Base-by-base conservation (phyloP, 805 yeast genomes). In the Jamesozyma rosinii region DNA sequence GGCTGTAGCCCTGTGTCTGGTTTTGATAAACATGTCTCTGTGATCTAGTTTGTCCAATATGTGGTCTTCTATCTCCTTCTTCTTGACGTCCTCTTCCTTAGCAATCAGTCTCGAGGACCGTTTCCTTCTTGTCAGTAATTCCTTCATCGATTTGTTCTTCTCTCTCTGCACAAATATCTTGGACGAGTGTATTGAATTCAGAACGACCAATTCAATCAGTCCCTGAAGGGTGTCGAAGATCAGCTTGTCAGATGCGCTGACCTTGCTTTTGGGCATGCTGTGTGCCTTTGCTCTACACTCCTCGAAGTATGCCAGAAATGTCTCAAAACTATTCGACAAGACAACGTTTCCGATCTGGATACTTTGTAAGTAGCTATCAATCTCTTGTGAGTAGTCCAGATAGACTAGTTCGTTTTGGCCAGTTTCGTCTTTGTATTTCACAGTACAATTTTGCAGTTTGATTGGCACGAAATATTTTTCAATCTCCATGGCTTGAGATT, bases 91-190 rank as follows among this genome's bases (percentile, higher is more conserved):
- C 48, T 82, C 86, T 47, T 78, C 83, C 53, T 76, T 78, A 17
- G 82, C 83, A 50, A 81, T 84, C 36, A 84, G 61, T 61, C 92
- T 71, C 1, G 87, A 76, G 0, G 90, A 83, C 50, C 86, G 70
- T 53, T 84, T 83, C 53, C 92, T 71, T 44, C 83, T 75, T 3
- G 79, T 79, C 54, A 84, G 62, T 43, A 84, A 59, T 19, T 72
- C 74, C 38, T 75, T 76, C 71, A 83, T 69, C 49, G 82, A 79
- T 37, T 75, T 71, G 44, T 80, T 85, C 56, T 76, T 79, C 50
- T 71, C 75, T 51, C 83, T 67, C 48, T 75, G 75, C 19, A 40
- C 45, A 15, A 54, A 35, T 24, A 58, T 36, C 33, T 58, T 54
- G 17, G 58, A 48, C n/a, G 59, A 52, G 38, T 55, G 50, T 15